Conservation (phyloP, 2,329 filamentous ascomycete species). For the Ilyonectria destructans region DNA sequence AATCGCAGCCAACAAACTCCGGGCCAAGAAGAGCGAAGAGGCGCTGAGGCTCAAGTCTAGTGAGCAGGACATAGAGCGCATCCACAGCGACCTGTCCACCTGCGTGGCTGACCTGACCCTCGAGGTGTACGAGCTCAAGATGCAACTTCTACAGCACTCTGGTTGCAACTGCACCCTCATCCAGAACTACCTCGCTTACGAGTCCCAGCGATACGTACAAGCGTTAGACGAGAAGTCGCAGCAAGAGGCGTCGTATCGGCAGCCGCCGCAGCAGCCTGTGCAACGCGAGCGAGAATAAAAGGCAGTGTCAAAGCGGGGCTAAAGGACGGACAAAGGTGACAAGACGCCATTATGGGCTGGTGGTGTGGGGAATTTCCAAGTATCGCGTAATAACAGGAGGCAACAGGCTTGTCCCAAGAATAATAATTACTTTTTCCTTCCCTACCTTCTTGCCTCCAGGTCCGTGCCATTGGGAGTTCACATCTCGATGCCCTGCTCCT, state of each 20-base stretch:
- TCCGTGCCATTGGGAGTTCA: no score
- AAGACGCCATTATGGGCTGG: not conserved
- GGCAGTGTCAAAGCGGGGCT: not conserved
- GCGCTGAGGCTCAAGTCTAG: slow-evolving; percentile 32
- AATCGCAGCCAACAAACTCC: slow-evolving; percentile 47
- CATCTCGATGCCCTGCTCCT: no score
- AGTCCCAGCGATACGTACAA: slow-evolving; percentile 38
- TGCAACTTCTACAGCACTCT: slow-evolving; percentile 43
- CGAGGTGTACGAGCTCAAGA: slow-evolving; percentile 45
- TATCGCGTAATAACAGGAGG: no score
- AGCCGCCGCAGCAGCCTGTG: no score
- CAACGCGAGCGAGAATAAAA: not conserved
- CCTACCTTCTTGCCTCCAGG: no score
- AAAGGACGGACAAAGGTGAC: not conserved
- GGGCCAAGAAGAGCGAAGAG: slow-evolving; percentile 42
- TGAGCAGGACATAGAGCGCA: slow-evolving; percentile 39
- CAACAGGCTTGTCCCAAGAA: no score
- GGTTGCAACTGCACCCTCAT: slow-evolving; percentile 45
- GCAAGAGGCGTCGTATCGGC: not conserved
- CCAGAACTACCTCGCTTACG: slow-evolving; percentile 41
- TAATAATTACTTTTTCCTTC: no score
- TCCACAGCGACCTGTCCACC: slow-evolving; percentile 30
- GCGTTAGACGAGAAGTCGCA: not conserved
- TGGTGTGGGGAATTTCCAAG: no score
- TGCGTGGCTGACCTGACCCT: slow-evolving; percentile 36